phyloP scores from a whole-genome alignment of 176 grass and related monocot species.

The Carex parvula region DNA sequence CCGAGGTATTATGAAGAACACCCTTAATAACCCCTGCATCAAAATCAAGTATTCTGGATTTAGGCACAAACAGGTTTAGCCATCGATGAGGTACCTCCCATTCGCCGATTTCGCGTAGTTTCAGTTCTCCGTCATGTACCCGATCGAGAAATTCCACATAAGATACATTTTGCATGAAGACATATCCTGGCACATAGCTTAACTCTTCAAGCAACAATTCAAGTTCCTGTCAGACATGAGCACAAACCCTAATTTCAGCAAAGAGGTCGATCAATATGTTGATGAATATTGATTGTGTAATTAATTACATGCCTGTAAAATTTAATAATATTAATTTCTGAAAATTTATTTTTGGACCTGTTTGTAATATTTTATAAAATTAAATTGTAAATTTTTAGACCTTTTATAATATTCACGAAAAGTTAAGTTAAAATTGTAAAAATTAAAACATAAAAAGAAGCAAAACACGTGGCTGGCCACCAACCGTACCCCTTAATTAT shows the following conservation, averaged over 20 bases:
- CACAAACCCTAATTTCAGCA: neutral
- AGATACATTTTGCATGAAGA: constrained; percentile 48
- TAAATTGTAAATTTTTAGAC: too few relatives aligned
- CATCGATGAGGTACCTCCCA: constrained; percentile 81
- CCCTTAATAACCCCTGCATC: constrained; percentile 49
- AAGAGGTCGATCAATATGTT: neutral
- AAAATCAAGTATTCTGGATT: constrained; percentile 57
- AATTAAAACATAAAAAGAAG: too few relatives aligned
- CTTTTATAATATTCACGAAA: too few relatives aligned
- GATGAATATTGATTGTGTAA: neutral
- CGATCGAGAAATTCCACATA: constrained; percentile 59
- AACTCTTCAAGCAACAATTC: constrained; percentile 39
- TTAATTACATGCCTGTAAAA: too few relatives aligned
- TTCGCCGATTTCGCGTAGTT: constrained; percentile 38
- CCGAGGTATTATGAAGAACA: constrained; percentile 33
- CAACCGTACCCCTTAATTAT: too few relatives aligned
- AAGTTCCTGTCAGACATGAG: constrained; percentile 28
- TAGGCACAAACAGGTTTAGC: constrained; percentile 73
- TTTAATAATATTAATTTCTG: too few relatives aligned
- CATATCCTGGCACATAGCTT: constrained; percentile 37
- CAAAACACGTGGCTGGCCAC: too few relatives aligned
- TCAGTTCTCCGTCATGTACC: constrained; percentile 42
- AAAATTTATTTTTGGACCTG: too few relatives aligned
- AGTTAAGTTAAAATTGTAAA: too few relatives aligned
- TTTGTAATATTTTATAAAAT: too few relatives aligned